Base-by-base conservation (phyloP, 495 filamentous ascomycete species). In the Talaromyces wortmannii region DNA sequence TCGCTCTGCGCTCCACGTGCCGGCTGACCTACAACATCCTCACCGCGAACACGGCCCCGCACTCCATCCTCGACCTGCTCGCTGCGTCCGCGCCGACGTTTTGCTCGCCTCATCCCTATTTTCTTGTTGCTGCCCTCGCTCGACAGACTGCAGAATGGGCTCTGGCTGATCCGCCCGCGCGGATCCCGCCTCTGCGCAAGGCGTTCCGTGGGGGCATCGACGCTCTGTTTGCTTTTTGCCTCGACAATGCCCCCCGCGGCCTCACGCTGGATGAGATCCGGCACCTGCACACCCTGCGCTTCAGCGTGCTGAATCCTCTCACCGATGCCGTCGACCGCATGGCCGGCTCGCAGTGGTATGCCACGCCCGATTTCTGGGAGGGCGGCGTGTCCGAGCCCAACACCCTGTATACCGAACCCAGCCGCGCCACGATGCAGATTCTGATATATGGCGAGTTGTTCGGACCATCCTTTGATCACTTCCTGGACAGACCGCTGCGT, bases 371-470 rank as follows among this genome's bases (percentile, higher is more conserved):
- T 43, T 73, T 73, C 58, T 73, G 69, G 69, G 47, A 61, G 42
- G 68, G 67, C 11, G 70, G 67, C 11, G 61, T 63, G 3, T 59
- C 59, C 55, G 67, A 70, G 31, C 59, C 67, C 0, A 57, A 60
- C 40, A 73, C 68, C 11, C 55, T 72, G 5, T 60, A 68, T 2
- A 56, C 55, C 8, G 65, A 65, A n/a, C 55, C 65, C 36, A 30
- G 61, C 53, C 31, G 58, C 36, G 32, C 59, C 31, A n/a, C 73
- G 43, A 67, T 66, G 57, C 62, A 68, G 16, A 53, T 73, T 13
- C 57, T 64, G 13, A 72, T 68, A 46, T 75, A 75, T 45, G 69
- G 71, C 13, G 69, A 67, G 56, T 40, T 75, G 7, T 75, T 75
- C 57, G 67, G 59, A 2, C 55, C 55, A 3, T 61, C 59, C 13